Percentiles rank a stretch among this genome's conserved stretches.
These are phyloP conservation scores for Yarrowia bubula DNA, from an alignment of 805 yeast species.

Conservation along the genomic window DNA sequence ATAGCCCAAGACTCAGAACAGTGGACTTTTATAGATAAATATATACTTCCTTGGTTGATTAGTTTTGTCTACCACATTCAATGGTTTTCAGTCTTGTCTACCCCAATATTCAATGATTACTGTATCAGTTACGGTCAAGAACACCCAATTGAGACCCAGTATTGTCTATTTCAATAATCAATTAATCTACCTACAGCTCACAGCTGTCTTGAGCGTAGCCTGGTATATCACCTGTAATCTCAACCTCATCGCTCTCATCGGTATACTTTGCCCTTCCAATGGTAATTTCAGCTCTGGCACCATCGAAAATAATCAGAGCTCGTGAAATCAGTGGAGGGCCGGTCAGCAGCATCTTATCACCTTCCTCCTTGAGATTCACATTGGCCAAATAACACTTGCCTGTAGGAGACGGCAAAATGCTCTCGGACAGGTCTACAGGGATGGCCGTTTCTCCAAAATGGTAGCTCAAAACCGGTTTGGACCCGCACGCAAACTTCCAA, in stretches of 20 bases:
- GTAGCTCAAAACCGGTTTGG: neutral
- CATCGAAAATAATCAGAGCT: neutral
- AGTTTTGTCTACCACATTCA: no score
- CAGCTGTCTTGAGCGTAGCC: no score
- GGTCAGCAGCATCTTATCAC: neutral
- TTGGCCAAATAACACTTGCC: neutral
- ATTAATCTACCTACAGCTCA: no score
- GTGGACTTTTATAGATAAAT: no score
- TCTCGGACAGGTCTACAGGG: neutral
- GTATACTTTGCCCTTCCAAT: neutral
- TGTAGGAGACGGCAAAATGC: neutral
- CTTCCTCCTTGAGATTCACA: neutral
- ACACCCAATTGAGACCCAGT: no score
- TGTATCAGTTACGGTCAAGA: no score
- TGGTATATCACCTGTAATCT: neutral
- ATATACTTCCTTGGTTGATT: no score
- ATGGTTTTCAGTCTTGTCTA: no score
- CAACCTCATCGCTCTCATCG: neutral
- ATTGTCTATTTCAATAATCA: no score
- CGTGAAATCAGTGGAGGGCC: neutral
- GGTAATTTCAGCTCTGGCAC: neutral
- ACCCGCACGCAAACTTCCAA: neutral
- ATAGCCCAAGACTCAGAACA: no score
- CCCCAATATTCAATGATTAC: no score
- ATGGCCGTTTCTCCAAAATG: neutral